Conservation (phyloP, 2,329 filamentous ascomycete genomes). For the Didymella glomerata region DNA sequence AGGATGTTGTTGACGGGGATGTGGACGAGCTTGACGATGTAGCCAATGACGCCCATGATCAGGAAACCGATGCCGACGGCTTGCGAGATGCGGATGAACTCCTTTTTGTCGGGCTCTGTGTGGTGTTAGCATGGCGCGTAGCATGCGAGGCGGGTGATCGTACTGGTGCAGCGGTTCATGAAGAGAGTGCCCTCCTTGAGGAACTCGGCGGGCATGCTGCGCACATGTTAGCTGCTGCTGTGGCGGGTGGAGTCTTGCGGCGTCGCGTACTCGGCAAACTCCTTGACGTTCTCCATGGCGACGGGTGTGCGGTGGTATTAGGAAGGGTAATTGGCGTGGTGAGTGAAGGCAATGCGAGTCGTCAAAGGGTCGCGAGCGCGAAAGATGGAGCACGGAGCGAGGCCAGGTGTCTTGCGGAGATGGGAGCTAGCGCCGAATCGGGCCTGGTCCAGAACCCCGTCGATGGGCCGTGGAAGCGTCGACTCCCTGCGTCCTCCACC, state of each 20-base stretch:
- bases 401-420: constrained; percentile 40
- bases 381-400: constrained; percentile 30
- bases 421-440: constrained; percentile 31
- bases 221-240: constrained; percentile 31
- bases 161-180: constrained; percentile 59
- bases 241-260: background rate
- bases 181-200: constrained; percentile 60
- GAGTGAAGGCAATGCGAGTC: constrained; percentile 20
- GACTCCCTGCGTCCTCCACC: constrained; percentile 23
- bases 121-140: constrained; percentile 37
- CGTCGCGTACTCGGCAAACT: constrained; percentile 67
- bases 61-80: constrained; percentile 63
- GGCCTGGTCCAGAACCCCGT: constrained; percentile 2
- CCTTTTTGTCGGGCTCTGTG: constrained; percentile 54
- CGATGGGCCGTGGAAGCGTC: constrained; percentile 4
- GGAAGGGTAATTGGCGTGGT: background rate
- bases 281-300: constrained; percentile 74
- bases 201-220: constrained; percentile 52
- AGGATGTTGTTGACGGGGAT: constrained; percentile 65
- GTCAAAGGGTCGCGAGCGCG: constrained; percentile 29
- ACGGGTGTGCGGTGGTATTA: constrained; percentile 18
- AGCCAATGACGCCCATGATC: constrained; percentile 63
- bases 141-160: constrained; percentile 1
- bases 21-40: constrained; percentile 62
- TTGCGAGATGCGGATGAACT: constrained; percentile 58